Evolutionary conservation across 768 basidiomycete genomes (phyloP).

Genomic region (Russula compacta): DNA sequence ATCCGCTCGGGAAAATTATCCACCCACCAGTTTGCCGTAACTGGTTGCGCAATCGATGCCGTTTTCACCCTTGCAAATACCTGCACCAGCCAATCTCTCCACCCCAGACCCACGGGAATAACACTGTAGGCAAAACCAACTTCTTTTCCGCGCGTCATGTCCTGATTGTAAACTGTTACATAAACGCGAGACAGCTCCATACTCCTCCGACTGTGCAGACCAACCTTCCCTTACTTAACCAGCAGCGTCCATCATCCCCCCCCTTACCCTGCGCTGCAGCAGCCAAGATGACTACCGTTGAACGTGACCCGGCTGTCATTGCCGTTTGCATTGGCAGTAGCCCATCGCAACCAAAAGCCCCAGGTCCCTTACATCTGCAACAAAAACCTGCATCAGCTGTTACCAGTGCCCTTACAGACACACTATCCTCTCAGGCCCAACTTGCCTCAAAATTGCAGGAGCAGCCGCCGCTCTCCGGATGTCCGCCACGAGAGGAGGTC

Average conservation of each 20-base stretch:
- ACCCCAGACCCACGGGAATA: not conserved
- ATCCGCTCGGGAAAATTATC: not conserved
- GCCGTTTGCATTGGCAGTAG: not conserved
- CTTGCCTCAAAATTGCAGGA: not conserved
- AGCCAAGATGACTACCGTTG: not conserved
- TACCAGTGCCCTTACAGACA: not conserved
- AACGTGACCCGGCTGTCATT: not conserved
- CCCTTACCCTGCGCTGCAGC: too few species aligned
- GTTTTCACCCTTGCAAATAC: not conserved
- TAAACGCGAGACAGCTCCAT: too few species aligned
- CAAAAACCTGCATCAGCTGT: too few species aligned
- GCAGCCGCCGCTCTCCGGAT: not conserved
- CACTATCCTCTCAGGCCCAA: not conserved
- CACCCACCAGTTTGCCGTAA: not conserved
- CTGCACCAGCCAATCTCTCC: not conserved
- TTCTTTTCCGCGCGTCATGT: not conserved
- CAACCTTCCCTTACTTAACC: not conserved
- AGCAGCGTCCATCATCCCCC: not conserved
- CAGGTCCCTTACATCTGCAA: not conserved
- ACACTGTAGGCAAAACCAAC: not conserved
- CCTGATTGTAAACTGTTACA: not conserved
- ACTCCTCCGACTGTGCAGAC: not conserved
- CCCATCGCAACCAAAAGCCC: not conserved
- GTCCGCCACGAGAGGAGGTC: constrained; percentile 7
- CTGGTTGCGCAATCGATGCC: not conserved